These are phyloP conservation scores for Lithospermum erythrorhizon DNA, from an alignment of 257 asterid genomes.

Conservation along the genomic window DNA sequence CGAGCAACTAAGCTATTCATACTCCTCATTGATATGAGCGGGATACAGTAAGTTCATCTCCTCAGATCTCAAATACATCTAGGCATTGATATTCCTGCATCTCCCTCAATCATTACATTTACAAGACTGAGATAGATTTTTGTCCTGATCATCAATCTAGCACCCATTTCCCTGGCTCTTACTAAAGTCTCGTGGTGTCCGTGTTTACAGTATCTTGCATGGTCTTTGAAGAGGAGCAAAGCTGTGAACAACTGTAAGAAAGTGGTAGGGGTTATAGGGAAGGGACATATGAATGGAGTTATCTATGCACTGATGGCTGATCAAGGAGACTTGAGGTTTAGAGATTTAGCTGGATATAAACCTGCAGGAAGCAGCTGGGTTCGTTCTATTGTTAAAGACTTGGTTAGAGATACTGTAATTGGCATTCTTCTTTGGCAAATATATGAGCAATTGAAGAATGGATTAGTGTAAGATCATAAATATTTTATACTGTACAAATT, in stretches of 20 bases:
- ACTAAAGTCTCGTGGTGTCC: neutral
- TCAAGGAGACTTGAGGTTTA: constrained; percentile 67
- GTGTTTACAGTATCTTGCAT: constrained; percentile 51
- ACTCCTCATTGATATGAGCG: constrained; percentile 81
- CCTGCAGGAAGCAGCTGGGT: constrained; percentile 36
- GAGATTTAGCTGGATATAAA: constrained; percentile 58
- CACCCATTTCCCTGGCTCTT: too few relatives aligned
- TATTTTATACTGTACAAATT: too few relatives aligned
- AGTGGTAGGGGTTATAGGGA: constrained; percentile 85
- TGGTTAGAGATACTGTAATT: constrained; percentile 63
- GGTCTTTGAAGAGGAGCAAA: constrained; percentile 96
- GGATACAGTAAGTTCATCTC: constrained; percentile 50
- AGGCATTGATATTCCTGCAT: neutral
- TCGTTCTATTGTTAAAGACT: constrained; percentile 30
- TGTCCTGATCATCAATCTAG: too few relatives aligned
- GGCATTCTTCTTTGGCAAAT: constrained; percentile 55
- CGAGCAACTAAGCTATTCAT: constrained; percentile 56
- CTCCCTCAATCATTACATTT: neutral
- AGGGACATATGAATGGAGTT: constrained; percentile 91
- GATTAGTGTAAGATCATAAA: neutral
- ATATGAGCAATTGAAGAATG: constrained; percentile 41
- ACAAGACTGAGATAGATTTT: too few relatives aligned
- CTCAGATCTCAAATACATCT: neutral
- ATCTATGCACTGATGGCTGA: constrained; percentile 67
- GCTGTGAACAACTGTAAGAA: constrained; percentile 66